These are phyloP conservation scores for Apiospora hydei DNA, from an alignment of 2,329 filamentous ascomycete species.

Conservation along the genomic window DNA sequence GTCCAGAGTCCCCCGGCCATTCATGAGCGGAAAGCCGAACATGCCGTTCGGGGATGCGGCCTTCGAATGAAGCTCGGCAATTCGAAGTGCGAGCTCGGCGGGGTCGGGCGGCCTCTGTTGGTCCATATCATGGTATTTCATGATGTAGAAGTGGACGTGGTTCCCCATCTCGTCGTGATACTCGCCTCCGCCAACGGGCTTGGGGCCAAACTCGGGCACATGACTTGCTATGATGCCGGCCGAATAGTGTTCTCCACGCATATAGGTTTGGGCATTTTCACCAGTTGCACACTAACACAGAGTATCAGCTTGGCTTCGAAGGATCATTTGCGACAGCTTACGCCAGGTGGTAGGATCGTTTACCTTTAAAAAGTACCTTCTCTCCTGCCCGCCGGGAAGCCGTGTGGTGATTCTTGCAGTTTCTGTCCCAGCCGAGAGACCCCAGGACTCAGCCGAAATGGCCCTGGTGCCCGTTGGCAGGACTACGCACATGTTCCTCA, in stretches of 20 bases:
- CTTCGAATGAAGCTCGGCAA: conserved; percentile 35
- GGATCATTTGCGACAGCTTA: no score
- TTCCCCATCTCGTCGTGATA: conserved; percentile 28
- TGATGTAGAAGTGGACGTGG: conserved; percentile 38
- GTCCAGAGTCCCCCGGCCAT: not conserved
- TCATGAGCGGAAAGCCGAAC: not conserved
- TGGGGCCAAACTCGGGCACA: conserved; percentile 35
- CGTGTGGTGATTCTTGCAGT: conserved; percentile 35
- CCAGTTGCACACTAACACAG: conserved; percentile 14
- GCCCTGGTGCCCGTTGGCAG: conserved; percentile 34
- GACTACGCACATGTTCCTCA: no score
- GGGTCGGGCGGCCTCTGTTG: conserved; percentile 36
- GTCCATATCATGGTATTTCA: conserved; percentile 42
- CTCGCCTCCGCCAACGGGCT: conserved; percentile 36
- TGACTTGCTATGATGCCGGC: conserved; percentile 27
- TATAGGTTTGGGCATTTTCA: not conserved
- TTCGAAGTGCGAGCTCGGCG: not conserved
- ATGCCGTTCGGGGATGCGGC: not conserved
- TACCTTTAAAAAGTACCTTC: conserved; percentile 38
- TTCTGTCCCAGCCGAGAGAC: conserved; percentile 37
- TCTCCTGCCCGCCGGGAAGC: conserved; percentile 30
- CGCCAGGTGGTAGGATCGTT: no score
- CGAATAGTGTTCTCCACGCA: conserved; percentile 17
- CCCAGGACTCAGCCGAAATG: conserved; percentile 34
- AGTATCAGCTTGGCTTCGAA: no score